Conservation (phyloP, 2,329 filamentous ascomycete species). For the Akanthomyces uredinophilus region DNA sequence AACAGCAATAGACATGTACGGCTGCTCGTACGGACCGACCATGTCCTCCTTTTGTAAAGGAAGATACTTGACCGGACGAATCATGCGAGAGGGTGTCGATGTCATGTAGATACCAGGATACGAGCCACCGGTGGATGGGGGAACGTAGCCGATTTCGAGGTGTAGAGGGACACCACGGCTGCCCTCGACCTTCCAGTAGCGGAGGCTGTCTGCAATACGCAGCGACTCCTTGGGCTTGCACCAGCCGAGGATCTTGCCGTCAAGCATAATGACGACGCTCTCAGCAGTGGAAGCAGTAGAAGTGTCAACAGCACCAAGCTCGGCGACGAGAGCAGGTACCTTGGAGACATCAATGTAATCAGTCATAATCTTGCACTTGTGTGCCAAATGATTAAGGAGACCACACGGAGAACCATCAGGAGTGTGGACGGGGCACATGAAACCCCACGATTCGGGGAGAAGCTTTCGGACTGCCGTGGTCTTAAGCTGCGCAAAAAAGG, state of each 20-base stretch:
- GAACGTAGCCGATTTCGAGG: constrained; percentile 88
- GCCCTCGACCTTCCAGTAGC: constrained; percentile 94
- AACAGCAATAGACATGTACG: constrained; percentile 96
- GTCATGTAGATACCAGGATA: constrained; percentile 96
- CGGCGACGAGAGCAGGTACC: constrained; percentile 67
- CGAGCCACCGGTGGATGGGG: constrained; percentile 82
- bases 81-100: constrained; percentile 78
- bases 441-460: constrained; percentile 95
- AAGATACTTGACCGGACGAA: constrained; percentile 87
- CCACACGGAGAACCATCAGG: constrained; percentile 95
- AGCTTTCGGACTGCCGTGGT: constrained; percentile 96
- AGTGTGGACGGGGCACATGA: constrained; percentile 94
- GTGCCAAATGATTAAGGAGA: constrained; percentile 87
- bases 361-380: constrained; percentile 89
- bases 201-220: constrained; percentile 76
- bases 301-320: constrained; percentile 71
- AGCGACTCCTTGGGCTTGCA: constrained; percentile 80
- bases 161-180: constrained; percentile 72
- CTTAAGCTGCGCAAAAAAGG: constrained; percentile 96
- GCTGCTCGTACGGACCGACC: constrained; percentile 91
- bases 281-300: constrained; percentile 77
- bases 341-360: constrained; percentile 66
- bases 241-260: constrained; percentile 86
- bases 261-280: constrained; percentile 82
- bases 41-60: constrained; percentile 80